These are phyloP conservation scores for Gloeophyllum trabeum DNA, from an alignment of 768 basidiomycete genomes.

Conservation along the genomic window DNA sequence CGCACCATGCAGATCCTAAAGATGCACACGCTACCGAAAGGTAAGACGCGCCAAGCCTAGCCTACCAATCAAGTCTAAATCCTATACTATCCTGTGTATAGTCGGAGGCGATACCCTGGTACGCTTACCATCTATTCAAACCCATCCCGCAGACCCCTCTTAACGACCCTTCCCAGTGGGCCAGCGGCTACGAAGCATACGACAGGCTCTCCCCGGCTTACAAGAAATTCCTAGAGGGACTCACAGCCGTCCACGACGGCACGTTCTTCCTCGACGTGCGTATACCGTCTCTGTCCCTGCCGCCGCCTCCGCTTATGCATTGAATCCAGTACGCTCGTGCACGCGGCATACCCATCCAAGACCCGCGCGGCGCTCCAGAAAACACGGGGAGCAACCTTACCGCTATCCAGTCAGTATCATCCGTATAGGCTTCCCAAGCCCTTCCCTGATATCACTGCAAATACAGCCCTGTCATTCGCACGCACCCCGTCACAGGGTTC, in stretches of 20 bases:
- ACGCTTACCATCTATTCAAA: constrained; percentile 10
- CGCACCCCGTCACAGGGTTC: constrained; percentile 50
- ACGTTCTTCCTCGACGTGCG: constrained; percentile 27
- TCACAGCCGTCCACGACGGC: constrained; percentile 44
- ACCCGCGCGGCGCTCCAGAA: constrained; percentile 37
- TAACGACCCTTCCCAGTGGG: neutral
- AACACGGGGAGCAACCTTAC: constrained; percentile 37
- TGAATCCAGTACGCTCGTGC: constrained; percentile 19
- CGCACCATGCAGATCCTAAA: constrained; percentile 17
- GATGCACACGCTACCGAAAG: constrained; percentile 18
- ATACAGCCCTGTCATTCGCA: constrained; percentile 34
- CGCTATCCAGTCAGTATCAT: constrained; percentile 37
- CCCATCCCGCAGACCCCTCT: too few relatives aligned
- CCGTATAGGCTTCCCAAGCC: too few relatives aligned
- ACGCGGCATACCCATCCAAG: constrained; percentile 20
- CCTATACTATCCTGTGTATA: constrained; percentile 2
- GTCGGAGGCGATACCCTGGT: constrained; percentile 27
- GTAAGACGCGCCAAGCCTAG: too few relatives aligned
- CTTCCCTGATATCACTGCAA: too few relatives aligned
- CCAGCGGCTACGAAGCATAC: constrained; percentile 47
- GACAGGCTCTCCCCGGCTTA: constrained; percentile 47
- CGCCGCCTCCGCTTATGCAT: neutral
- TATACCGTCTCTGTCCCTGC: neutral
- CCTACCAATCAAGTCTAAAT: neutral
- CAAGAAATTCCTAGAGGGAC: constrained; percentile 41